Evolutionary conservation across 2,329 filamentous ascomycete genomes (phyloP).

Genomic region (Huntiella moniliformis): DNA sequence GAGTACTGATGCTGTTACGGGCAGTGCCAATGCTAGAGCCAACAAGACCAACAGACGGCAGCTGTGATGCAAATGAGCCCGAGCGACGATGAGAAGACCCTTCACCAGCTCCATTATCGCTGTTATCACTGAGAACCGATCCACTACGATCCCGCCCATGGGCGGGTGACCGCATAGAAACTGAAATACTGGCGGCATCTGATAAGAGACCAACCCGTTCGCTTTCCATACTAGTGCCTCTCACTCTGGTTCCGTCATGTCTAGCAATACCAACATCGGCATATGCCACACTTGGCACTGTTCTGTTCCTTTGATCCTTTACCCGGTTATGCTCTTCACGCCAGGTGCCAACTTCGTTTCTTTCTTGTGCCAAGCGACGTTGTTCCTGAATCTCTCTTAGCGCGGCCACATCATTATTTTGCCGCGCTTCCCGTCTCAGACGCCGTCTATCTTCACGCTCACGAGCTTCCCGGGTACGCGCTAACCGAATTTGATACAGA

Average conservation of each 20-base stretch:
- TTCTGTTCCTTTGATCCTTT: slow-evolving; percentile 39
- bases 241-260: slow-evolving; percentile 57
- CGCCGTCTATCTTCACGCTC: slow-evolving; percentile 62
- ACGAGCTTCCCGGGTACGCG: slow-evolving; percentile 53
- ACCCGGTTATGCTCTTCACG: slow-evolving; percentile 36
- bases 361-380: slow-evolving; percentile 26
- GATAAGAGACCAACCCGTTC: slow-evolving; percentile 54
- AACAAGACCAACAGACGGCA: not conserved
- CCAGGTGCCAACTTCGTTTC: slow-evolving; percentile 39
- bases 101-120: slow-evolving; percentile 18
- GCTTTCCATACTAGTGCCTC: slow-evolving; percentile 55
- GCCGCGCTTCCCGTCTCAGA: slow-evolving; percentile 51
- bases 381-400: slow-evolving; percentile 47
- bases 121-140: slow-evolving; percentile 36
- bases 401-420: slow-evolving; percentile 47
- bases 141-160: slow-evolving; percentile 31
- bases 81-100: slow-evolving; percentile 20
- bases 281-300: slow-evolving; percentile 60
- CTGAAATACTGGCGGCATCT: slow-evolving; percentile 45
- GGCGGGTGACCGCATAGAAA: slow-evolving; percentile 16
- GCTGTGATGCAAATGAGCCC: slow-evolving; percentile 16
- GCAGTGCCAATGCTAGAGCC: not conserved
- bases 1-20: slow-evolving; percentile 5
- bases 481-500: slow-evolving; percentile 70
- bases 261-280: slow-evolving; percentile 56